Percentiles rank a stretch among this genome's conserved stretches.
Conservation (phyloP, 176 grass and related monocot genomes). For the Phyllostachys edulis region DNA sequence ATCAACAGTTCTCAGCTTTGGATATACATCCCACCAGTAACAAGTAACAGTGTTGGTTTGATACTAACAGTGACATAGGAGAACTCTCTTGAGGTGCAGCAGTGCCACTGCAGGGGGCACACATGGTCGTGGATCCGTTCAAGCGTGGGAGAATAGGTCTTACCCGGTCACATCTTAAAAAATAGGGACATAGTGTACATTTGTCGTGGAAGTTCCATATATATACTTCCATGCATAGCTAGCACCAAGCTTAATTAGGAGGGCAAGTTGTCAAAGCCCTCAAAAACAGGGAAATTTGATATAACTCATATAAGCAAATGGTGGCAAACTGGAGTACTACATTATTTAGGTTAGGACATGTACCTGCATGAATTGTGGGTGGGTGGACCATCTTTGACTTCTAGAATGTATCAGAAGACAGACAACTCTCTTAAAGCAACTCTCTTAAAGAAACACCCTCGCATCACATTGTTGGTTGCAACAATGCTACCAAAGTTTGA, state of each 20-base stretch:
- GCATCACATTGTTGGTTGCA: neutral
- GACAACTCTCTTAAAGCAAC: neutral
- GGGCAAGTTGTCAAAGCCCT: conserved; percentile 5
- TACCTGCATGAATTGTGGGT: conserved; percentile 34
- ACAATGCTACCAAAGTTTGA: conserved; percentile 27
- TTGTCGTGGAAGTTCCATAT: neutral
- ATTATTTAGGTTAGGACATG: conserved; percentile 21
- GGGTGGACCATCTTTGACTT: conserved; percentile 43
- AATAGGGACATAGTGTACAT: neutral
- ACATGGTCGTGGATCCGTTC: too few relatives aligned
- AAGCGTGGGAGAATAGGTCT: too few relatives aligned
- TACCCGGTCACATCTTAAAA: too few relatives aligned
- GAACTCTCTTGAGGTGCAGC: too few relatives aligned
- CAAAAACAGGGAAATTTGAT: neutral
- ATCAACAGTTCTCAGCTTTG: conserved; percentile 41
- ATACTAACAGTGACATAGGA: neutral
- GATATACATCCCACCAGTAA: neutral
- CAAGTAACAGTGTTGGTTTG: neutral
- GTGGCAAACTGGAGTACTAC: neutral
- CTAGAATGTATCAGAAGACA: conserved; percentile 1
- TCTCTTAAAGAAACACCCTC: conserved; percentile 19
- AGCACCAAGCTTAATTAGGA: neutral
- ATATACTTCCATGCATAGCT: neutral
- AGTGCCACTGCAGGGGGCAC: too few relatives aligned
- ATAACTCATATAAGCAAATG: conserved; percentile 5